A percentile compares a stretch with the other conserved stretches of the same genome.
Evolutionary conservation across 768 basidiomycete species (phyloP).

Genomic region (Mycena chlorophos): DNA sequence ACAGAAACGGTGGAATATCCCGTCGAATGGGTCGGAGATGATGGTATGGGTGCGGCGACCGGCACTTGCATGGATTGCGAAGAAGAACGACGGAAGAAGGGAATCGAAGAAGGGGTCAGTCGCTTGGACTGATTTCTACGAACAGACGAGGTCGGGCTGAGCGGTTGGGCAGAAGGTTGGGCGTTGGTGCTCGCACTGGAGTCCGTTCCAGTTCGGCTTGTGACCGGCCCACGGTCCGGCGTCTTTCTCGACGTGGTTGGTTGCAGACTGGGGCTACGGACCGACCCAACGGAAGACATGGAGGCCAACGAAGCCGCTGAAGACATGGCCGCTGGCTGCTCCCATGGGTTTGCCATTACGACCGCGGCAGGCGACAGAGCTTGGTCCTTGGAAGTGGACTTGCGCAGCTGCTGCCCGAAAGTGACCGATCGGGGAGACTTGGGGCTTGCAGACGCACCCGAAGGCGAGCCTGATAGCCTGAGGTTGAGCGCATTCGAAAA

Average conservation of each 20-base stretch:
- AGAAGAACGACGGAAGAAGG: conserved; percentile 90
- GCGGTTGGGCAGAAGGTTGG: conserved; percentile 56
- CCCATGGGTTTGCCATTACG: conserved; percentile 55
- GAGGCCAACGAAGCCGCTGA: conserved; percentile 78
- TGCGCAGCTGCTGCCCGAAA: conserved; percentile 67
- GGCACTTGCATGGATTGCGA: conserved; percentile 81
- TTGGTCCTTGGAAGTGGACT: conserved; percentile 69
- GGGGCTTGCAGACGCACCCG: conserved; percentile 51
- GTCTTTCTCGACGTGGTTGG: conserved; percentile 52
- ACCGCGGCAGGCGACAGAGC: conserved; percentile 43
- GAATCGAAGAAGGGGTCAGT: conserved; percentile 89
- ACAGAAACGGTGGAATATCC: conserved; percentile 39
- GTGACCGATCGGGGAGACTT: conserved; percentile 65
- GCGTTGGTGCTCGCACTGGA: conserved; percentile 75
- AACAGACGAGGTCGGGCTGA: conserved; percentile 72
- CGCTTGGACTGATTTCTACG: conserved; percentile 74
- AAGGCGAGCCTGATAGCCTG: conserved; percentile 67
- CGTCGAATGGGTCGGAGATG: conserved; percentile 50
- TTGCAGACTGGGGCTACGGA: conserved; percentile 48
- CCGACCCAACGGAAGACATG: conserved; percentile 71
- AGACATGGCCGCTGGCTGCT: conserved; percentile 73
- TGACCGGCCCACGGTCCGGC: conserved; percentile 56
- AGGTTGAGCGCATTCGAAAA: conserved; percentile 84
- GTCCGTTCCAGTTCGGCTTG: conserved; percentile 72
- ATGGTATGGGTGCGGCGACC: conserved; percentile 48